phyloP scores from a whole-genome alignment of 2,329 filamentous ascomycete genomes.

The Fusarium transvaalense region DNA sequence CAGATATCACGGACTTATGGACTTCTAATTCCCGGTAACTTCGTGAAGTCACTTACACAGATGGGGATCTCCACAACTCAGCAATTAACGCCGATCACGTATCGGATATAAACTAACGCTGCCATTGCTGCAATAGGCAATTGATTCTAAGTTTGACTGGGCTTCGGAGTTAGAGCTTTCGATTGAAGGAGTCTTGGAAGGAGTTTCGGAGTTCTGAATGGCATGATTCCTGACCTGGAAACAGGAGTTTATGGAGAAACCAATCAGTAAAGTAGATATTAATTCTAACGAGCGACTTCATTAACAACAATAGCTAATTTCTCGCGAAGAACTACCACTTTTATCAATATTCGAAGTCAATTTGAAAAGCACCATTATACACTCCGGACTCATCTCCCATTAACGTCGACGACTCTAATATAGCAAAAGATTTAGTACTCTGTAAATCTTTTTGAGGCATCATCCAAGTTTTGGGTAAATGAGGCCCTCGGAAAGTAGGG shows the following conservation, averaged over 20 bases:
- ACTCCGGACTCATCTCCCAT: too few species aligned
- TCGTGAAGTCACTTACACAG: neutral
- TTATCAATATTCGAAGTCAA: too few species aligned
- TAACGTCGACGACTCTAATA: too few species aligned
- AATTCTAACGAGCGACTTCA: too few species aligned
- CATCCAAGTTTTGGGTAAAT: too few species aligned
- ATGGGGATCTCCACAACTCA: neutral
- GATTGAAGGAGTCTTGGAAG: neutral
- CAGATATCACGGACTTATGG: constrained; percentile 24
- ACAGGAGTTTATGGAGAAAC: neutral
- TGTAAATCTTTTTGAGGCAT: too few species aligned
- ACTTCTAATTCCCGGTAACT: constrained; percentile 16
- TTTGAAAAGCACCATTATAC: too few species aligned
- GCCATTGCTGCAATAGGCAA: neutral
- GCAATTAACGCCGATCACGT: constrained; percentile 19
- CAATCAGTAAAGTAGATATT: neutral
- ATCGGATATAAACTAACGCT: constrained; percentile 8
- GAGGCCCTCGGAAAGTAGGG: too few species aligned
- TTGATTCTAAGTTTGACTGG: too few species aligned
- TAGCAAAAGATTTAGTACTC: too few species aligned
- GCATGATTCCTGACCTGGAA: neutral
- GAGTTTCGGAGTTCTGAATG: neutral
- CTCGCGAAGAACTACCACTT: too few species aligned
- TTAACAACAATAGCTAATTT: too few species aligned
- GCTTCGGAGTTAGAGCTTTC: neutral